Conservation (phyloP, 208 protist genomes). For the Angomonas desouzai region DNA sequence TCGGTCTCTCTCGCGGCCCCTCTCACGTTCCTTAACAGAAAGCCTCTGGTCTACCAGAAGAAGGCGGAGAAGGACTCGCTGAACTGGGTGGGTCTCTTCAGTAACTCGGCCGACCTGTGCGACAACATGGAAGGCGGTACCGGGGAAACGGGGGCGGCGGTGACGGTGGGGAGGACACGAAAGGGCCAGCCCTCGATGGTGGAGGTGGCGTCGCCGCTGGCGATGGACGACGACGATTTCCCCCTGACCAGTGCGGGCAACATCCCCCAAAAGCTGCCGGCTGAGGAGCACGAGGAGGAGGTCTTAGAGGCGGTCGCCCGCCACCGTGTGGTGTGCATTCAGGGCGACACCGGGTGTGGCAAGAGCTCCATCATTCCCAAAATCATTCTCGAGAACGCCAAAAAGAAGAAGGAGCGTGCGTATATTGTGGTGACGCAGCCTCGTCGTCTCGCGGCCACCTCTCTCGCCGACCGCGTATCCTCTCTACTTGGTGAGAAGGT, state of each 20-base stretch:
- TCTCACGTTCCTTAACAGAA: neutral
- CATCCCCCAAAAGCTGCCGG: slow-evolving; percentile 11
- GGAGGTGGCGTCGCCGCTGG: slow-evolving; percentile 9
- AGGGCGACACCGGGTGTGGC: slow-evolving; percentile 33
- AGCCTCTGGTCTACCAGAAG: neutral
- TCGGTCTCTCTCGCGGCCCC: too few relatives aligned
- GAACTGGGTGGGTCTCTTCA: neutral
- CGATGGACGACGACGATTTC: neutral
- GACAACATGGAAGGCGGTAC: slow-evolving; percentile 10
- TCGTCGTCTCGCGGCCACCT: slow-evolving; percentile 32
- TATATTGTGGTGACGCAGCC: slow-evolving; percentile 44
- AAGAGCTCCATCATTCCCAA: slow-evolving; percentile 37
- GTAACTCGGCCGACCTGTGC: slow-evolving; percentile 12
- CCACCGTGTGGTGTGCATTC: slow-evolving; percentile 25
- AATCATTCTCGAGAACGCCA: slow-evolving; percentile 27
- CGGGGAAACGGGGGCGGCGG: neutral
- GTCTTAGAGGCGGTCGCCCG: slow-evolving; percentile 8
- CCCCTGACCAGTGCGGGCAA: neutral
- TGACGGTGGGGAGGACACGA: neutral
- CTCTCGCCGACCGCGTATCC: slow-evolving; percentile 27
- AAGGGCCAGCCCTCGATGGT: neutral
- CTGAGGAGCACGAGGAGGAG: slow-evolving; percentile 14
- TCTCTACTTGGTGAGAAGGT: slow-evolving; percentile 20
- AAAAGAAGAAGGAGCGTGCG: neutral
- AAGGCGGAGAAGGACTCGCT: neutral